Percentiles rank a stretch among this genome's conserved stretches.
Conservation (phyloP, 2,329 filamentous ascomycete species). For the Tolypocladium album region DNA sequence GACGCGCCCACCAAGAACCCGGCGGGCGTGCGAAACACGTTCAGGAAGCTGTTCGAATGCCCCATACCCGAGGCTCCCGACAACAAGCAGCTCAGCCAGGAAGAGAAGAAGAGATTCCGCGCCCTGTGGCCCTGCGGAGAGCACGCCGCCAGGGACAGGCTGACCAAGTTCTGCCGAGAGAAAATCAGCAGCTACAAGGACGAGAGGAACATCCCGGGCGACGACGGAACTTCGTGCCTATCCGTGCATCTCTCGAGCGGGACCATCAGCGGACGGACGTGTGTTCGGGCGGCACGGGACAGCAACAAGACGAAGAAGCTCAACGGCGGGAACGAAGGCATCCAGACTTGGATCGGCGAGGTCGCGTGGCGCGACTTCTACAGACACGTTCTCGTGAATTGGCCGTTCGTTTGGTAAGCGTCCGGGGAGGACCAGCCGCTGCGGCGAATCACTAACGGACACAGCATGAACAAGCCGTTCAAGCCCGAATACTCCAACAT, state of each 20-base stretch:
- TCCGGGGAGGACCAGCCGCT: no score
- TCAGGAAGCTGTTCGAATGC: conserved; percentile 46
- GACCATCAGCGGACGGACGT: conserved; percentile 57
- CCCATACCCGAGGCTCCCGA: conserved; percentile 50
- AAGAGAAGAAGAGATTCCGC: conserved; percentile 47
- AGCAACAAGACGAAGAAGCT: conserved; percentile 54
- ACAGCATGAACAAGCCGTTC: conserved; percentile 48
- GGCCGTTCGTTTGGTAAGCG: conserved; percentile 68
- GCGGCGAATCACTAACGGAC: background rate
- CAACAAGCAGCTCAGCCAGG: conserved; percentile 48
- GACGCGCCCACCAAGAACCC: conserved; percentile 33
- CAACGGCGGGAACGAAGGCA: conserved; percentile 54
- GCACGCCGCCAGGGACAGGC: conserved; percentile 52
- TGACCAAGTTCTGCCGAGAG: conserved; percentile 58
- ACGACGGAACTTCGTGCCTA: conserved; percentile 53
- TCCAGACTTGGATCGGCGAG: conserved; percentile 68
- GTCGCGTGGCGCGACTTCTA: conserved; percentile 85
- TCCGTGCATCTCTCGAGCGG: conserved; percentile 64
- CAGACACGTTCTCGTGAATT: conserved; percentile 72
- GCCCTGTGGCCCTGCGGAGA: conserved; percentile 67
- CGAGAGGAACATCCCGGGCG: conserved; percentile 54
- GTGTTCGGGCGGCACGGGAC: conserved; percentile 51
- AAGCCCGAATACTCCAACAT: conserved; percentile 81
- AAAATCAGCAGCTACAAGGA: conserved; percentile 52
- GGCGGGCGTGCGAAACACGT: conserved; percentile 25